phyloP scores from a whole-genome alignment of 352 stramenopile genomes.

The Phytophthora ramorum region DNA sequence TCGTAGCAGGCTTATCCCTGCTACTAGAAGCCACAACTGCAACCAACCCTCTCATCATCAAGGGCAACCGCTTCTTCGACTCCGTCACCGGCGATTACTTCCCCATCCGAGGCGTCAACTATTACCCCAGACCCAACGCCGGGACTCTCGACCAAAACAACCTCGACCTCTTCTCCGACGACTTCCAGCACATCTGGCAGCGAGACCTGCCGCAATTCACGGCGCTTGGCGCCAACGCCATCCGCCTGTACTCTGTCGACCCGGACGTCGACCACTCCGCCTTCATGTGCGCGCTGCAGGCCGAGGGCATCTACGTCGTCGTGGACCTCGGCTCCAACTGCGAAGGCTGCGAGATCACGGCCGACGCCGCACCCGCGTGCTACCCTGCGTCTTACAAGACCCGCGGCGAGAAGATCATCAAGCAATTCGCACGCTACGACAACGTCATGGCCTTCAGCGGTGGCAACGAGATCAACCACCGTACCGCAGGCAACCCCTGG shows the following conservation, averaged over 20 bases:
- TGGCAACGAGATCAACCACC: conserved; percentile 88
- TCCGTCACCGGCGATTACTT: conserved; percentile 73
- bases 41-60: conserved; percentile 56
- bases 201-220: conserved; percentile 74
- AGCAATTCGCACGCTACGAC: conserved; percentile 81
- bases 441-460: conserved; percentile 84
- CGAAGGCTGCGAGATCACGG: conserved; percentile 69
- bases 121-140: conserved; percentile 87
- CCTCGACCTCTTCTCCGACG: conserved; percentile 84
- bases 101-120: conserved; percentile 78
- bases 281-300: conserved; percentile 88
- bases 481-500: conserved; percentile 44
- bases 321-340: conserved; percentile 74
- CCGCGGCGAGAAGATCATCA: conserved; percentile 83
- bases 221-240: conserved; percentile 72
- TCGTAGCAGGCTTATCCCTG: background rate
- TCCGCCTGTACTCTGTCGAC: conserved; percentile 88
- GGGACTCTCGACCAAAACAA: conserved; percentile 75
- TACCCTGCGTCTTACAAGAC: conserved; percentile 76
- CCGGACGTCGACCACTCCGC: conserved; percentile 67
- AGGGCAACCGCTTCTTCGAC: conserved; percentile 86
- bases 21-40: background rate
- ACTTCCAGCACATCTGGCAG: conserved; percentile 71
- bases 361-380: conserved; percentile 52
- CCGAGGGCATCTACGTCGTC: conserved; percentile 80